phyloP scores from a whole-genome alignment of 345 rosid genomes.

The Citrus cavaleriei region DNA sequence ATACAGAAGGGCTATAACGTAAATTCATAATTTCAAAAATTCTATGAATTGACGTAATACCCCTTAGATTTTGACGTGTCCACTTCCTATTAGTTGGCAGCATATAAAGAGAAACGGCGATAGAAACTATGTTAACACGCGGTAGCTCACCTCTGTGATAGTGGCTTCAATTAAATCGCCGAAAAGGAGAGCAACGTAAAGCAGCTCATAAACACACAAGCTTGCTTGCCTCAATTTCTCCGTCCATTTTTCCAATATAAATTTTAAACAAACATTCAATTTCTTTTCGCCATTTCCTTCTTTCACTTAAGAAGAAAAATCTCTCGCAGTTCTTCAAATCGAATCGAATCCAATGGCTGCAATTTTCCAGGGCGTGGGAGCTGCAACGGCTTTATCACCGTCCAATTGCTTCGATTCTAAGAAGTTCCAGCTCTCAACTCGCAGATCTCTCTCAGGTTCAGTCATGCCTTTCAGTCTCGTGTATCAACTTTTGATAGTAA shows the following conservation, averaged over 20 bases:
- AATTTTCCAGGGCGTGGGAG: constrained; percentile 57
- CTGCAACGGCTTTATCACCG: constrained; percentile 46
- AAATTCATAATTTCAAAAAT: background rate
- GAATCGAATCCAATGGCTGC: constrained; percentile 43
- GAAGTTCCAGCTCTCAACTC: constrained; percentile 34
- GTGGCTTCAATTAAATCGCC: constrained; percentile 30
- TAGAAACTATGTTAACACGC: constrained; percentile 20
- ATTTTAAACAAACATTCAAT: background rate
- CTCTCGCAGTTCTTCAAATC: background rate
- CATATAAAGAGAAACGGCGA: background rate
- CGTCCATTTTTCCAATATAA: constrained; percentile 36
- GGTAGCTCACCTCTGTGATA: background rate
- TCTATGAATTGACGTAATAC: background rate
- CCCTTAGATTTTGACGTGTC: background rate
- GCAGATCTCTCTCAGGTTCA: constrained; percentile 53
- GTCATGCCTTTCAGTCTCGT: background rate
- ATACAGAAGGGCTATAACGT: background rate
- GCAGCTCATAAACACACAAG: background rate
- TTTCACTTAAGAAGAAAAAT: background rate
- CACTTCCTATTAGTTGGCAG: background rate
- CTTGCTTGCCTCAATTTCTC: constrained; percentile 37
- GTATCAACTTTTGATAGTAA: background rate
- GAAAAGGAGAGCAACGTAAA: background rate
- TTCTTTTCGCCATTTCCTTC: background rate
- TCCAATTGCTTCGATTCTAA: constrained; percentile 48